A percentile compares a stretch with the other conserved stretches of the same genome.
Conservation (phyloP, 1,284 basidiomycete genomes). For the Ganoderma lingzhi region DNA sequence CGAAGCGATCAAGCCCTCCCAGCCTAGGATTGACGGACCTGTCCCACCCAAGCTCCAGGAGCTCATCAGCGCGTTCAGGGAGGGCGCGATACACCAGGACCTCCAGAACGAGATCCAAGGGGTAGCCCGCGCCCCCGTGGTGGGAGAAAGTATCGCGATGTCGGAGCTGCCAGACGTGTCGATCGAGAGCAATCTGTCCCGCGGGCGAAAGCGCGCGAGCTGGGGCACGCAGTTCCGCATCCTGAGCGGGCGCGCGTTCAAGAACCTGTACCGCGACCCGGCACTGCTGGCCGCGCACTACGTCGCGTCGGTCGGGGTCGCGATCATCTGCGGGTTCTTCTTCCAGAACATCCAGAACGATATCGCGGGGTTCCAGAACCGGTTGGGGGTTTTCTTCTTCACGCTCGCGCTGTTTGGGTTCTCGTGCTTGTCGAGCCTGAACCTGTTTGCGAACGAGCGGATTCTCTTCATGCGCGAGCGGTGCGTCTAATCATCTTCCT, state of each 20-base stretch:
- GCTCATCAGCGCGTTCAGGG: constrained; percentile 79
- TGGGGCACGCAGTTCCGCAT: constrained; percentile 93
- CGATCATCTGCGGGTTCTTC: constrained; percentile 86
- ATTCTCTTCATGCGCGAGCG: constrained; percentile 97
- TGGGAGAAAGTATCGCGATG: constrained; percentile 39
- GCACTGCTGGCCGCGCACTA: constrained; percentile 93
- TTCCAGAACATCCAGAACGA: constrained; percentile 87
- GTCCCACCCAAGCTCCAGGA: constrained; percentile 73
- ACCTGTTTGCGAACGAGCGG: constrained; percentile 93
- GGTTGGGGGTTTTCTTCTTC: constrained; percentile 95
- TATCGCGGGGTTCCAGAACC: constrained; percentile 94
- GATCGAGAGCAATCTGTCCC: constrained; percentile 70
- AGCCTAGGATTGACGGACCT: constrained; percentile 45
- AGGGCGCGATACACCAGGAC: constrained; percentile 70
- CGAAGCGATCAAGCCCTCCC: constrained; percentile 64
- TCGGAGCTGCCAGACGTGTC: constrained; percentile 69
- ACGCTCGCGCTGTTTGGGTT: constrained; percentile 95
- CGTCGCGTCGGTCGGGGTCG: constrained; percentile 82
- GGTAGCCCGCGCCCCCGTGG: constrained; percentile 36
- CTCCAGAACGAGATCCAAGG: constrained; percentile 73
- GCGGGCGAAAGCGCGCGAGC: constrained; percentile 85
- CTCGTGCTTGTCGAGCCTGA: constrained; percentile 92
- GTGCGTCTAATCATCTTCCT: constrained; percentile 52
- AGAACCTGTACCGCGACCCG: constrained; percentile 96
- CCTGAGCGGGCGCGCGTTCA: constrained; percentile 95